Base-by-base conservation (phyloP, 1,139 yeast genomes). In the Suhomyces guaymorum region DNA sequence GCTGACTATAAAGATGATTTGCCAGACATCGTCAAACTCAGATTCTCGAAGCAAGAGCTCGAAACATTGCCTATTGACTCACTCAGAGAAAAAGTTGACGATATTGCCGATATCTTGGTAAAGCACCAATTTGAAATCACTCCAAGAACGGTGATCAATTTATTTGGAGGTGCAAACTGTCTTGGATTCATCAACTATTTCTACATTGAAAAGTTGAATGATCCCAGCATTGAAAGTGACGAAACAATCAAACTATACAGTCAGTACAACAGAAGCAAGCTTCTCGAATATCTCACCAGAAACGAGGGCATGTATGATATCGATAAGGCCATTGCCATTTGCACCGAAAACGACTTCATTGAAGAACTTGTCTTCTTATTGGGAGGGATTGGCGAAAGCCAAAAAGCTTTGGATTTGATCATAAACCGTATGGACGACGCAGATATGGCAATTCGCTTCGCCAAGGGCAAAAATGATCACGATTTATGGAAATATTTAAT, bases 301-400 rank as follows among this genome's bases (percentile, higher is more conserved):
- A 30, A 38, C 16, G 41, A 38, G 9, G 32, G 33, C 11, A 24
- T 17, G 41, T 92, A 89, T 58, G 77, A 85, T 44, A 74, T 88
- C 26, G 86, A 80, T 32, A 51, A 56, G 21, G 96, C 96, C 0
- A 77, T 88, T 13, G 57, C 62, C 7, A 57, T 82, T 1, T 87
- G 96, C 49, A 80, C 80, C 39, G 41, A 57, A 8, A 67, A 71
- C 28, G 70, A 69, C 1, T 61, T 64, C 31, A 72, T 70, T 21
- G 79, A 82, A 30, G 97, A 90, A 52, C 66, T 88, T 32, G 95
- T 92, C 0, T 89, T 80, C 49, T 61, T 92, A 23, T 71, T 88
- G 43, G 95, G 96, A 6, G 80, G 80, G 49, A 81, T 86, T 19
- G 98, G 98, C 1, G 86, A 86, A 46, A 80, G 82, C 41, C 75